Conservation (phyloP, 208 protist genomes). For the Endotrypanum monterogeii region DNA sequence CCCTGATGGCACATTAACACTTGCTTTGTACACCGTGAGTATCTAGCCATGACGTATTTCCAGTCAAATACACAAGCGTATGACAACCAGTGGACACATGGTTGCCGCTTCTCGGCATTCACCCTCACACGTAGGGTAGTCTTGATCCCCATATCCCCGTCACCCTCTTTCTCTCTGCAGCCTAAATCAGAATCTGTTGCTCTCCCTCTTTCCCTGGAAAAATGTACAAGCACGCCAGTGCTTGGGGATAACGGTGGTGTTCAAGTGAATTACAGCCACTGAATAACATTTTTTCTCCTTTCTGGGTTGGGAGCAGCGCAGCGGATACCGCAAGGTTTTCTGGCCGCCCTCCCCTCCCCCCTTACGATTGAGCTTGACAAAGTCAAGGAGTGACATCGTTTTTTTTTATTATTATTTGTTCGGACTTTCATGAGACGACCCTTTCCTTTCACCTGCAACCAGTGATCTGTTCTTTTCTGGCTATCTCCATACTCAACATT, state of each 20-base stretch:
- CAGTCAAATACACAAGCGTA: no score
- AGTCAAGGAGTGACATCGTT: no score
- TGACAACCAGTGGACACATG: no score
- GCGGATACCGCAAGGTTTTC: no score
- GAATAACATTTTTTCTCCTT: neutral
- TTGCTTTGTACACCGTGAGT: no score
- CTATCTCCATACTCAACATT: constrained; percentile 39
- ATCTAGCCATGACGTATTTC: no score
- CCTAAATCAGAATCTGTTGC: neutral
- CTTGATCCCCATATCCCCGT: no score
- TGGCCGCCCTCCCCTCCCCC: no score
- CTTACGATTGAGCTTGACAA: no score
- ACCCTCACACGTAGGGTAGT: no score
- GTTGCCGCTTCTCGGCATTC: no score
- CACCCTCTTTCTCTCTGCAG: neutral
- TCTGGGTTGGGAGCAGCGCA: neutral
- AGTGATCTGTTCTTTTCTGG: constrained; percentile 42
- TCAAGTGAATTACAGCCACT: neutral
- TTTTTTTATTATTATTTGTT: neutral
- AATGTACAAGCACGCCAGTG: neutral
- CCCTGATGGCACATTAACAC: no score
- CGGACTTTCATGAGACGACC: neutral
- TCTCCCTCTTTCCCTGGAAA: neutral
- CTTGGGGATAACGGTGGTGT: neutral
- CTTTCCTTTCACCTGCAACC: neutral